Evolutionary conservation across 176 grass and related monocot genomes (phyloP).

Genomic region (Saccharum officinarum): DNA sequence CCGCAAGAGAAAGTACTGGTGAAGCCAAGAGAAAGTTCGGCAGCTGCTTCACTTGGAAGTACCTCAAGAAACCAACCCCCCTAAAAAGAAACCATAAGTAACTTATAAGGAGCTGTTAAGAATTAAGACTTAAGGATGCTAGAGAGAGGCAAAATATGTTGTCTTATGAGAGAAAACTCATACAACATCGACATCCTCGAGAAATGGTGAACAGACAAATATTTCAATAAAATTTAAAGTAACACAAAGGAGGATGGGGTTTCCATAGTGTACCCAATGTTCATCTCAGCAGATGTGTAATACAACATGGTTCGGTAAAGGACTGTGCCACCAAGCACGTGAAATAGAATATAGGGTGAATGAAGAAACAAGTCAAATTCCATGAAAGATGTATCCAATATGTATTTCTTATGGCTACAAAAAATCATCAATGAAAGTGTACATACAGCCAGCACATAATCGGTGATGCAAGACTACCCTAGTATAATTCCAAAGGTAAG

Average conservation of each 20-base stretch:
- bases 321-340: background rate
- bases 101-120: background rate
- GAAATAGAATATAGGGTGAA: conserved; percentile 12
- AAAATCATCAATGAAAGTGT: background rate
- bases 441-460: background rate
- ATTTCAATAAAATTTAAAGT: conserved; percentile 1
- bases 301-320: background rate
- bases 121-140: background rate
- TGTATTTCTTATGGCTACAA: background rate
- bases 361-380: background rate
- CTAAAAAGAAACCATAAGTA: conserved; percentile 45
- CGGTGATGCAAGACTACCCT: background rate
- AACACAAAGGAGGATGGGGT: conserved; percentile 7
- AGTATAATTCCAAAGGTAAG: background rate
- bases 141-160: background rate
- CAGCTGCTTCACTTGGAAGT: conserved; percentile 96
- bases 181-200: background rate
- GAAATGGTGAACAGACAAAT: background rate
- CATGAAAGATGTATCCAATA: conserved; percentile 15
- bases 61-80: conserved; percentile 94
- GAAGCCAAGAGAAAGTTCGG: conserved; percentile 98
- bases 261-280: background rate
- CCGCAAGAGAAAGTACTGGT: conserved; percentile 65
- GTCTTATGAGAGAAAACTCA: background rate
- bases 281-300: background rate